phyloP scores from a whole-genome alignment of 2,329 filamentous ascomycete genomes.

The Curvularia sp. region DNA sequence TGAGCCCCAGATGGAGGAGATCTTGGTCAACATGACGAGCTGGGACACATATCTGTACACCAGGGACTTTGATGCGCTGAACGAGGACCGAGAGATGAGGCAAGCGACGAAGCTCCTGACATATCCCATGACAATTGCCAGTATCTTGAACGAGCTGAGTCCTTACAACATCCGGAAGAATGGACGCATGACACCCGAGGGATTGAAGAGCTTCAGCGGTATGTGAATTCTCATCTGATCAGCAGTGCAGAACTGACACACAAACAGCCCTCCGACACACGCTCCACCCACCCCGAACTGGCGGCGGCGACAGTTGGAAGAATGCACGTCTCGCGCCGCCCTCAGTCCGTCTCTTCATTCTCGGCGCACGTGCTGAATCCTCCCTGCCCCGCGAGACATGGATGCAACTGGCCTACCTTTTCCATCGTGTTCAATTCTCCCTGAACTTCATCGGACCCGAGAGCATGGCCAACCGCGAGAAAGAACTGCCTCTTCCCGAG shows the following conservation, averaged over 20 bases:
- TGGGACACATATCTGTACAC: constrained; percentile 98
- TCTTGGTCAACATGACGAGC: constrained; percentile 94
- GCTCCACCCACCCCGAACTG: constrained; percentile 83
- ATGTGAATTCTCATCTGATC: constrained; percentile 49
- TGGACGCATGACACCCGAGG: constrained; percentile 82
- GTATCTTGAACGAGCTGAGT: constrained; percentile 90
- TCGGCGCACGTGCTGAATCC: constrained; percentile 96
- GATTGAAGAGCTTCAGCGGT: constrained; percentile 93
- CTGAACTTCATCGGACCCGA: constrained; percentile 95
- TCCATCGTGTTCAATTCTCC: constrained; percentile 90
- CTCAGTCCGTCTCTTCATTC: constrained; percentile 87
- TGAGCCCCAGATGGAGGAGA: constrained; percentile 87
- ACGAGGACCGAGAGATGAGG: constrained; percentile 87
- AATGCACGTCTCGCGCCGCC: constrained; percentile 84
- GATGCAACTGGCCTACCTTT: constrained; percentile 92
- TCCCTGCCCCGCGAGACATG: constrained; percentile 92
- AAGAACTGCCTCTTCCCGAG: constrained; percentile 88
- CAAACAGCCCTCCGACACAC: constrained; percentile 83
- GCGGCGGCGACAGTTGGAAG: constrained; percentile 75
- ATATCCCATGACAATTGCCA: constrained; percentile 90
- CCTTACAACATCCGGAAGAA: constrained; percentile 82
- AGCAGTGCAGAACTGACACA: constrained; percentile 19
- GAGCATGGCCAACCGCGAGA: constrained; percentile 91
- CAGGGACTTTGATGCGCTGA: constrained; percentile 87
- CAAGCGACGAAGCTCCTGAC: constrained; percentile 93